Evolutionary conservation across 805 yeast species (phyloP), one percentile per base, ranked within the genome.

Genomic region (Kluyveromyces lactis): DNA sequence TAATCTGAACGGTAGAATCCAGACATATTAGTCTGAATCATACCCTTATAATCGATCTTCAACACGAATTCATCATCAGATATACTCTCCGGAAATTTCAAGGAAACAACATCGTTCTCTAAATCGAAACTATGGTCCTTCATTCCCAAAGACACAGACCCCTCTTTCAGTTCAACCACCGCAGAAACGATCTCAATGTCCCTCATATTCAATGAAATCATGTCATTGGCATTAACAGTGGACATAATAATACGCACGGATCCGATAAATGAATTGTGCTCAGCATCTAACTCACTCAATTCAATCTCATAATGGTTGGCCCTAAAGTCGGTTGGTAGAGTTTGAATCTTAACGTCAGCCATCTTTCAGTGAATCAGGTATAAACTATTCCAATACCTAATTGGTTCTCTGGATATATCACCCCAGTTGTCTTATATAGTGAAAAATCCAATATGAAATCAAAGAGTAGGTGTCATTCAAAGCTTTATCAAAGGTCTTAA

Each of bases 1-100:
- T 79, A 79, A 24, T 76, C 66, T 11, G 83, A 75, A 51, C 83
- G 69, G 66, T 81, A 81, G 62, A 81, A 81, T 7, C 87, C 87
- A 36, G 81, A 80, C 81, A 81, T 75, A 54, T 77, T 70, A 57
- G 77, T 77, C 60, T 79, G 78, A 60, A 79, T 69, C 26, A 60
- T 66, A 36, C 84, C 85, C 23, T 68, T 63, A 57, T 74, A 79
- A 26, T 50, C 64, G 24, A 83, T 70, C 24, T 62, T 55, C 55
- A 82, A 72, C 57, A 73, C 74, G 36, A 70, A 54, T 39, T 68
- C 12, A 3, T 19, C 69, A 9, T 50, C 56, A 13, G 45, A 33
- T 16, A 66, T 50, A 16, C 50, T 46, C n/a, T 58, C 49, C 36
- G 56, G 68, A 42, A 82, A 69, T 38, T 65, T 62, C 49, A 79